Evolutionary conservation across 352 stramenopile species (phyloP), one percentile per base, ranked within the genome.

Genomic region (Heterotrichella gracilis): DNA sequence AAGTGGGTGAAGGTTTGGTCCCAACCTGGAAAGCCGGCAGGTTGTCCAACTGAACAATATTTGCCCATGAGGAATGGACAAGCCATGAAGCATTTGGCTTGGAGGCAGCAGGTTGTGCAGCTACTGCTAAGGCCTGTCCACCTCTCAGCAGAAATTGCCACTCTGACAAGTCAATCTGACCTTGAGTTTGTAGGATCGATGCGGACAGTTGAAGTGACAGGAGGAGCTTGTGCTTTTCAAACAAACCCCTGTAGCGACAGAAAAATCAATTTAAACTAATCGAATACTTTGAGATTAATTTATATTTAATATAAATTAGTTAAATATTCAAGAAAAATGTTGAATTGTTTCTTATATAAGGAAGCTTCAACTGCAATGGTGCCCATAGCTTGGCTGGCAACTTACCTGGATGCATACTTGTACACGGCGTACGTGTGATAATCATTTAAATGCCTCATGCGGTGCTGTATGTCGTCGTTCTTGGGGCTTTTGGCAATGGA

Each of bases 361-460:
- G n/a, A n/a, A n/a, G n/a, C n/a, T n/a, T n/a, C n/a, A n/a, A n/a
- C n/a, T n/a, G n/a, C n/a, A n/a, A n/a, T n/a, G n/a, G n/a, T n/a
- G n/a, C n/a, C n/a, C n/a, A n/a, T n/a, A n/a, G n/a, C n/a, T n/a
- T n/a, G n/a, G n/a, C n/a, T n/a, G n/a, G n/a, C n/a, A n/a, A n/a
- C n/a, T n/a, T n/a, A n/a, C n/a, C n/a, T n/a, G n/a, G n/a, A n/a
- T n/a, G 88, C 85, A 73, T 93, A 95, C 25, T 82, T 81, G 68
- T 96, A 96, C 20, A 95, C 85, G 2, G 85, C 82, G 25, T 91
- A 89, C 17, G 87, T 95, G 76, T 95, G 88, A 69, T 88, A 89
- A 32, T 88, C 83, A 74, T 95, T 95, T 73, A 95, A 94, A 0
- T 85, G 81, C 24, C 88, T 80, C 73, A 91, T 88, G 21, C 85